Conservation (phyloP, 2,329 filamentous ascomycete species). For the Epichloe aotearoae region DNA sequence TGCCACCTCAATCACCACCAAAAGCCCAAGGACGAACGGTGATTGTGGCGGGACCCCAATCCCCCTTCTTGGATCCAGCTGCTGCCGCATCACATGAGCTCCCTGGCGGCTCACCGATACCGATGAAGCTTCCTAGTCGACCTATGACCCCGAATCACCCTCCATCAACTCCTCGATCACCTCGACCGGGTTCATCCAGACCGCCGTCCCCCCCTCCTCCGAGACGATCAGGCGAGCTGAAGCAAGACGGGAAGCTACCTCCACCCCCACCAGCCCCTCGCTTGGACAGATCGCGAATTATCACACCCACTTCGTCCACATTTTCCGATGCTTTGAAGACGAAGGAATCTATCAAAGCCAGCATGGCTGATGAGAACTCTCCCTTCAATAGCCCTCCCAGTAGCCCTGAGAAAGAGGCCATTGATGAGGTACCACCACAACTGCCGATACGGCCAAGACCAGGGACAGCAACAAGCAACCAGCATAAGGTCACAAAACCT, state of each 20-base stretch:
- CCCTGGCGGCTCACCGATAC: constrained; percentile 28
- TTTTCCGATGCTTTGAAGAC: constrained; percentile 8
- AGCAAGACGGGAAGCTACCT: constrained; percentile 29
- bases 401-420: constrained; percentile 43
- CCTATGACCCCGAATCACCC: constrained; percentile 38
- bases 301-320: constrained; percentile 10
- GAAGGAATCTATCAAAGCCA: constrained; percentile 7
- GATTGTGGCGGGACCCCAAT: constrained; percentile 26
- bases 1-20: constrained; percentile 58
- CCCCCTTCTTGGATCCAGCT: constrained; percentile 36
- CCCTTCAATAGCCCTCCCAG: constrained; percentile 80
- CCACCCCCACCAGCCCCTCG: constrained; percentile 64
- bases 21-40: constrained; percentile 28
- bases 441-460: constrained; percentile 39
- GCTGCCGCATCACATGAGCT: constrained; percentile 26
- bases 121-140: constrained; percentile 42
- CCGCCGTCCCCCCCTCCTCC: constrained; percentile 53
- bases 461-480: constrained; percentile 7
- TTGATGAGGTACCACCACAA: constrained; percentile 35
- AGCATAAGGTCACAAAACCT: constrained; percentile 12
- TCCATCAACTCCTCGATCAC: constrained; percentile 24
- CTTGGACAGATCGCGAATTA: constrained; percentile 49
- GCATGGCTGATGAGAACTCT: constrained; percentile 38
- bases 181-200: constrained; percentile 31
- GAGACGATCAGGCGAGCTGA: constrained; percentile 45